Evolutionary conservation across 257 asterid species (phyloP).

Genomic region (Lycium ferocissimum): DNA sequence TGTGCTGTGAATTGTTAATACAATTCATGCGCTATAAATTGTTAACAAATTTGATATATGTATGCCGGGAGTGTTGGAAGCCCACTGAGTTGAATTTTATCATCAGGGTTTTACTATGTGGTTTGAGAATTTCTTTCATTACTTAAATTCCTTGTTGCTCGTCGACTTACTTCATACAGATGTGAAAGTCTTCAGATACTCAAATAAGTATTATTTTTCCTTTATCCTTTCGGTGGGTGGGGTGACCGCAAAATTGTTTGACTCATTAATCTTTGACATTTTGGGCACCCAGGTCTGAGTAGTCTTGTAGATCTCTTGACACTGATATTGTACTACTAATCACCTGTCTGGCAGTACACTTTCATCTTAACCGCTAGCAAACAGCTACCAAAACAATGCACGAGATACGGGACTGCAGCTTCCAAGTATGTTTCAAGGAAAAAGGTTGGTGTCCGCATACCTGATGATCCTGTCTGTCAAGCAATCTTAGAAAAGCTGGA

Average conservation of each 20-base stretch:
- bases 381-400: constrained; percentile 83
- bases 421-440: constrained; percentile 77
- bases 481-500: constrained; percentile 80
- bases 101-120: constrained; percentile 23
- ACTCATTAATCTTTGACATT: constrained; percentile 22
- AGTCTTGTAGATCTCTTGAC: constrained; percentile 21
- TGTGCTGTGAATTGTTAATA: neutral
- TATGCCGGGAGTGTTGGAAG: neutral
- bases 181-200: neutral
- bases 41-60: neutral
- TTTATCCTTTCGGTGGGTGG: neutral
- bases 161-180: neutral
- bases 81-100: neutral
- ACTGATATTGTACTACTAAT: neutral
- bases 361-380: constrained; percentile 89
- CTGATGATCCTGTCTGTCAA: constrained; percentile 87
- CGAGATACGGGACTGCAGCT: constrained; percentile 69
- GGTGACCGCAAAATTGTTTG: neutral
- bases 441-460: constrained; percentile 86
- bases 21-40: neutral
- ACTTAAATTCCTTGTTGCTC: neutral
- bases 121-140: neutral
- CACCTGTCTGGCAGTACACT: constrained; percentile 69
- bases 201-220: neutral
- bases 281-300: neutral